phyloP scores from a whole-genome alignment of 768 basidiomycete genomes.

The Lactarius indigo region DNA sequence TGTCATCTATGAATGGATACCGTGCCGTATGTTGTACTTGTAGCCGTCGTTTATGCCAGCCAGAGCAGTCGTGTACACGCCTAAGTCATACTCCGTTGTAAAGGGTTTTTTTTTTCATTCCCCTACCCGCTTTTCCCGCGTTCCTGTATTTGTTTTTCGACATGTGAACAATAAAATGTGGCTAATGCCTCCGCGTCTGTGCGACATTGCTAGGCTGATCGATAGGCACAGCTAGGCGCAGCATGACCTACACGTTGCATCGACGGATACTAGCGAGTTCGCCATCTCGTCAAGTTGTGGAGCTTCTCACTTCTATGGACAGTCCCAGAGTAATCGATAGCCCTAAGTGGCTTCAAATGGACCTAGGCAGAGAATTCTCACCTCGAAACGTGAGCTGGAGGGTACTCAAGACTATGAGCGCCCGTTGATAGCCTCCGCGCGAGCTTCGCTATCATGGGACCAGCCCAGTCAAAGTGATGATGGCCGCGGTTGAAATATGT shows the following conservation, averaged over 20 bases:
- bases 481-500: not conserved
- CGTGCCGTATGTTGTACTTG: not conserved
- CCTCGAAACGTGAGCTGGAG: not conserved
- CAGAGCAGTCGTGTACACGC: not conserved
- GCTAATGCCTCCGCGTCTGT: slow-evolving; percentile 3
- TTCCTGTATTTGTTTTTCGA: not conserved
- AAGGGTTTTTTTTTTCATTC: slow-evolving; percentile 1
- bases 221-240: slow-evolving; percentile 16
- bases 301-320: not conserved
- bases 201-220: slow-evolving; percentile 15
- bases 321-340: not conserved
- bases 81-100: not conserved
- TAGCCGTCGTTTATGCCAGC: not conserved
- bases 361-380: not conserved
- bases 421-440: not conserved
- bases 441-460: not conserved
- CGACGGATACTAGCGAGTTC: not conserved
- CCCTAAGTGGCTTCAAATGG: not conserved
- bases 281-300: not conserved
- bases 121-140: not conserved
- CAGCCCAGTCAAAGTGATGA: not conserved
- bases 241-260: slow-evolving; percentile 22
- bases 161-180: slow-evolving; percentile 4
- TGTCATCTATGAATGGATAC: not conserved
- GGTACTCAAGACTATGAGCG: not conserved